A percentile compares a stretch with the other conserved stretches of the same genome.
Evolutionary conservation across 148 eudicot species (phyloP).

Genomic region (Arctostaphylos glauca): DNA sequence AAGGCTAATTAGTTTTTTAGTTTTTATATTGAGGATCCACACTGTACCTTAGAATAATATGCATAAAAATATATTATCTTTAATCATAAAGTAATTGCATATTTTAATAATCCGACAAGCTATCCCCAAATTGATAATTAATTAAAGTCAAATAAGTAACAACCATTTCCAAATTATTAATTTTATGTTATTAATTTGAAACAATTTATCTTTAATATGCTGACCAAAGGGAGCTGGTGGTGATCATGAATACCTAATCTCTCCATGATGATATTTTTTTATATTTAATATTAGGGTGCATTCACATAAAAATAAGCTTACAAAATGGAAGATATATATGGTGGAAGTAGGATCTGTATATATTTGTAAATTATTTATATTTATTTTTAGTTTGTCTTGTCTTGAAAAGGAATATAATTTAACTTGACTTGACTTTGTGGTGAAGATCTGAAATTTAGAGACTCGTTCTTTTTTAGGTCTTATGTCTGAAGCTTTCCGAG

Average conservation of each 20-base stretch:
- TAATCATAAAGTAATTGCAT: background rate
- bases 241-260: background rate
- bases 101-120: background rate
- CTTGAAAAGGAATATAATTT: background rate
- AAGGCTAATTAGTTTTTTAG: conserved; percentile 4
- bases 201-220: background rate
- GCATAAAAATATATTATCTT: background rate
- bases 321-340: background rate
- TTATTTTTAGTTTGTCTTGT: background rate
- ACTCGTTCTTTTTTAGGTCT: no score
- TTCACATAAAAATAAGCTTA: background rate
- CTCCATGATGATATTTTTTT: background rate
- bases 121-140: background rate
- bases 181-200: background rate
- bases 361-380: background rate
- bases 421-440: no score
- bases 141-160: background rate
- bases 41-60: conserved; percentile 3
- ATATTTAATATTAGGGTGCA: background rate
- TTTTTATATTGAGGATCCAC: background rate
- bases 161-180: background rate
- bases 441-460: no score
- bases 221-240: background rate
- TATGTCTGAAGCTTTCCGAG: no score
- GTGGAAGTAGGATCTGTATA: background rate